Base-by-base conservation (phyloP, 1,139 yeast species). In the Kodamaea fungicola region DNA sequence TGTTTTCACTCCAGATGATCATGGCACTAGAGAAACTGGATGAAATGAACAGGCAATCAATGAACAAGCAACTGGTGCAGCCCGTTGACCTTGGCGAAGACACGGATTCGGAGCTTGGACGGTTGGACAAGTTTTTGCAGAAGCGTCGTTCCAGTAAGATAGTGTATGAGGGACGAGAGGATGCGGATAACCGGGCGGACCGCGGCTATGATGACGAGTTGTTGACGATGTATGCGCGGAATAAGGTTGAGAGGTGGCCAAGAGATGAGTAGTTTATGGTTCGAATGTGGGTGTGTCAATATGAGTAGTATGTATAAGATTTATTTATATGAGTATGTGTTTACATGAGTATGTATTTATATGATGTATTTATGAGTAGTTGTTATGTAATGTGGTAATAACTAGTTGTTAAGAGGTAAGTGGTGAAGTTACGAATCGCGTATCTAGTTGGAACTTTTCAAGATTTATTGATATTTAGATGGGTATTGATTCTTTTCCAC, bases 51-150 rank as follows among this genome's bases (percentile, higher is more conserved):
- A 69, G 77, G 36, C 65, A 61, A 28, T 60, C n/a, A 38, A 42
- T 64, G 38, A 77, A 78, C 42, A 69, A 77, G 36, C 65, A 61
- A 28, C 59, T 78, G 1, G 69, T 74, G 47, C 51, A 59, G 8
- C 80, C 24, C 12, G 12, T 22, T 8, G 32, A 24, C 4, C 13
- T 33, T 6, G 28, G 37, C 16, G 33, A 24, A 4, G 85, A 80
- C 6, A n/a, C 10, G 8, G 66, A 62, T 10, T 70, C 57, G 24
- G 73, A 71, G 44, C 54, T 72, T 42, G 71, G 76, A 12, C 52
- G 88, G 35, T 56, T 83, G 27, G 68, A 76, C 44, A 61, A 83
- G 42, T 80, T 84, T 48, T 58, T 83, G 41, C 69, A 83, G 66
- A 78, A 77, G 45, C 64, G 92, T 51, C 59, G 85, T 21, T 54